Evolutionary conservation across 176 grass and related monocot genomes (phyloP), one percentile per base, ranked within the genome.

Genomic region (Zoysia japonica): DNA sequence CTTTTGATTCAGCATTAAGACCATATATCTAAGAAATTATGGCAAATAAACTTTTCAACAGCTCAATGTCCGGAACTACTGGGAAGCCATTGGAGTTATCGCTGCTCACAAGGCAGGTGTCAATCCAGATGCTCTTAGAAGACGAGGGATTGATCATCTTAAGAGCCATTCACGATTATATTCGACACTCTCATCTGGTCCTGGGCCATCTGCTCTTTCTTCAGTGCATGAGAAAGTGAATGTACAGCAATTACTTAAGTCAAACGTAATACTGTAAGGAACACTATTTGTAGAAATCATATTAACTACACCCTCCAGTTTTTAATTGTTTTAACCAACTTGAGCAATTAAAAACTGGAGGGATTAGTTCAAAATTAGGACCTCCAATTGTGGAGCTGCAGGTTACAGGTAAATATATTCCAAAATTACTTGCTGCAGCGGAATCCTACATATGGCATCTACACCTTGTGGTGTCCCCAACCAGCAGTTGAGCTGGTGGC

Each of bases 11-110:
- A 35, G 10, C 17, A 14, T 48, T 17, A 76, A 36, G 6, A 15
- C 69, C 42, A 9, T 38, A 43, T 48, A 56, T 52, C 2, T 44
- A 39, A 74, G 6, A 36, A 70, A 47, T 62, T 62, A 16, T 72
- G 75, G 41, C 8, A 66, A 83, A 9, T 59, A 20, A 61, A 7
- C 37, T 88, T 78, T 80, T 79, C 50, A 52, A 63, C 79, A 99
- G 96, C 67, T 89, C 52, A 93, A 89, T 64, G 96, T 95, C 46
- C 69, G 47, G 49, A 99, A 95, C 77, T 95, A 99, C 67, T 95
- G 96, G 96, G 96, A 99, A 90, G 92, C 96, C 14, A 84, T 99
- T 41, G 96, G 96, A 62, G 84, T 99, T 57, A 62, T 99, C 36
- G 92, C 88, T 66, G 96, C 90, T 89, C 96, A 95, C 73, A 99